These are phyloP conservation scores for Phialophora verrucosa DNA, from an alignment of 2,329 filamentous ascomycete species.

Conservation along the genomic window DNA sequence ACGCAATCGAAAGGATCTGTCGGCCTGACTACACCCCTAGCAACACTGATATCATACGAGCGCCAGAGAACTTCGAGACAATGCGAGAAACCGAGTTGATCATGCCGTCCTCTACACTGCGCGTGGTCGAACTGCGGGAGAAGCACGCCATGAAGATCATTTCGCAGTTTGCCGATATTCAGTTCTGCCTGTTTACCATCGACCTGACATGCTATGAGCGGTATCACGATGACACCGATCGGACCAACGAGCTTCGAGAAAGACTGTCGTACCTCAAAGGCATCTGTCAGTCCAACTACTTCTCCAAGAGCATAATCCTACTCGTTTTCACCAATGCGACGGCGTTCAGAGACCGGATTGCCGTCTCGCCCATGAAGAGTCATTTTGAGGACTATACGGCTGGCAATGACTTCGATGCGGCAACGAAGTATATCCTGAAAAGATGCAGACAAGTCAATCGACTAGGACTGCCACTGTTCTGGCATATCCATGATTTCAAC, in stretches of 20 bases:
- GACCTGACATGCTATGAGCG: slow-evolving; percentile 34
- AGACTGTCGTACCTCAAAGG: slow-evolving; percentile 22
- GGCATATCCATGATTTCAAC: slow-evolving; percentile 25
- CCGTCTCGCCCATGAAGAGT: slow-evolving; percentile 22
- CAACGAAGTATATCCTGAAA: slow-evolving; percentile 31
- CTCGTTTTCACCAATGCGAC: slow-evolving; percentile 27
- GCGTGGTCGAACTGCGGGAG: slow-evolving; percentile 27
- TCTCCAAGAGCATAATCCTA: slow-evolving; percentile 25
- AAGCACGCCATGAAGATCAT: slow-evolving; percentile 24
- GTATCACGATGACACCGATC: slow-evolving; percentile 17
- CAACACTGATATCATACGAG: slow-evolving; percentile 31
- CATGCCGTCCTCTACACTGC: slow-evolving; percentile 20
- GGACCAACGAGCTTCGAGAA: slow-evolving; percentile 28
- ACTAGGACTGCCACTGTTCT: slow-evolving; percentile 24
- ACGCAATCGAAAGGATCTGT: slow-evolving; percentile 29
- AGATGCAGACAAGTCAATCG: slow-evolving; percentile 24
- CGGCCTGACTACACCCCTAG: slow-evolving; percentile 29
- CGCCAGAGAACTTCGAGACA: slow-evolving; percentile 26
- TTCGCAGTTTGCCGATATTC: slow-evolving; percentile 30
- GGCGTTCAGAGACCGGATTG: slow-evolving; percentile 25
- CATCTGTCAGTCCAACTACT: slow-evolving; percentile 20
- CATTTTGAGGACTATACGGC: slow-evolving; percentile 30
- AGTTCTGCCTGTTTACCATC: slow-evolving; percentile 31
- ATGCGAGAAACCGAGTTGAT: slow-evolving; percentile 32
- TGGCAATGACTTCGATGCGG: slow-evolving; percentile 27